Conservation (phyloP, 2,329 filamentous ascomycete species). For the Septoria petroselini region DNA sequence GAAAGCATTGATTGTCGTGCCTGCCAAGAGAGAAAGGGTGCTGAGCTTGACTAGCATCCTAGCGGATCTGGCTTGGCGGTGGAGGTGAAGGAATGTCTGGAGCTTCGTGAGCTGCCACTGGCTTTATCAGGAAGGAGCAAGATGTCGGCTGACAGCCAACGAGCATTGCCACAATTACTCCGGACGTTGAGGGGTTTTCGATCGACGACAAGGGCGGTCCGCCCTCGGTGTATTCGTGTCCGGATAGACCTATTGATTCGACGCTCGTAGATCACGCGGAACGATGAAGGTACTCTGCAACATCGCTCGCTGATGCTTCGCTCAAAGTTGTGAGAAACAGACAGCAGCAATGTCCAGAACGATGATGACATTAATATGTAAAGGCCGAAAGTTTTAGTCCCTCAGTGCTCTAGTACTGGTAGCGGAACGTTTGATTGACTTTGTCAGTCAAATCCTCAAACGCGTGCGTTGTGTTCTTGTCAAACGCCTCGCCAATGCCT, state of each 20-base stretch:
- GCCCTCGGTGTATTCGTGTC: background rate
- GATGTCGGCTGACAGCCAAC: background rate
- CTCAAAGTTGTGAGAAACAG: too few relatives aligned
- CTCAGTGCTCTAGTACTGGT: constrained; percentile 19
- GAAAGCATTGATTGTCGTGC: constrained; percentile 1
- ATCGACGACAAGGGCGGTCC: background rate
- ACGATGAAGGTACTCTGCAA: too few relatives aligned
- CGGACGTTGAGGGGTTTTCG: background rate
- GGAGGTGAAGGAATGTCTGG: background rate
- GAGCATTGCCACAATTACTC: background rate
- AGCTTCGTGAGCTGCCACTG: background rate
- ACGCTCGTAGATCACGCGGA: too few relatives aligned
- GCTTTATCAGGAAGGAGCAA: background rate
- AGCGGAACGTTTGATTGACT: constrained; percentile 30
- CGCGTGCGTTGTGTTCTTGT: constrained; percentile 34
- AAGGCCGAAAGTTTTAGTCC: too few relatives aligned
- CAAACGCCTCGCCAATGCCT: constrained; percentile 26
- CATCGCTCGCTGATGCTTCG: too few relatives aligned
- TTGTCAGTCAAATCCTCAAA: constrained; percentile 37
- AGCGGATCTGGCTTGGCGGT: background rate
- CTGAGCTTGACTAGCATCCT: background rate
- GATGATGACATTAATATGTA: too few relatives aligned
- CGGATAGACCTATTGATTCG: background rate
- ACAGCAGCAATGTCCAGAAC: too few relatives aligned
- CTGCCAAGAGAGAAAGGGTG: background rate